These are phyloP conservation scores for Eucalyptus erythrocorys DNA, from an alignment of 345 rosid species.

Conservation along the genomic window DNA sequence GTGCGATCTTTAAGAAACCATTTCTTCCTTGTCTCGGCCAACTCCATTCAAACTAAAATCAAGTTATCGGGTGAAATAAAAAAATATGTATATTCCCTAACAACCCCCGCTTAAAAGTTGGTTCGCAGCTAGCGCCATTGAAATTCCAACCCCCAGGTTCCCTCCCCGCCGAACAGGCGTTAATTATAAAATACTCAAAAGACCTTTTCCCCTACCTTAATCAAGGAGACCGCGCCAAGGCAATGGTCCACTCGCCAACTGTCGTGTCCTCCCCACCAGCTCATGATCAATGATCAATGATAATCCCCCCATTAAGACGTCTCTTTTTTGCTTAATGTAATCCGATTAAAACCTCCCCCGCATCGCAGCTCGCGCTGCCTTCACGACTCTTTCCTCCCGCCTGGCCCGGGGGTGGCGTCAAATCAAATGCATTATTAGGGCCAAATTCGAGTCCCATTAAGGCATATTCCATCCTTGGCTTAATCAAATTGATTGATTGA, in stretches of 20 bases:
- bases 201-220: background rate
- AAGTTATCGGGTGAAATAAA: accelerated
- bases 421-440: background rate
- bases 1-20: background rate
- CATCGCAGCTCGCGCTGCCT: background rate
- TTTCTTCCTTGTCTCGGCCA: background rate
- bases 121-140: background rate
- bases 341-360: background rate
- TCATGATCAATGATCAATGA: background rate
- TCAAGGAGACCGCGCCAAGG: background rate
- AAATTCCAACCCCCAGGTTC: background rate
- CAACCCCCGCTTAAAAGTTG: background rate
- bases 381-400: background rate
- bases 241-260: background rate
- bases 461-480: background rate
- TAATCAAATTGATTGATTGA: background rate
- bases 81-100: background rate
- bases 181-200: background rate
- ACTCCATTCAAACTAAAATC: background rate
- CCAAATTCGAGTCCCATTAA: background rate
- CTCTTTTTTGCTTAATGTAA: background rate
- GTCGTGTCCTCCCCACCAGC: background rate
- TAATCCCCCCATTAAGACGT: background rate
- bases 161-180: background rate
- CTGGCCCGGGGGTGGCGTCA: background rate